phyloP scores from a whole-genome alignment of 164 flowering plant species.

The Aristolochia fimbriata region DNA sequence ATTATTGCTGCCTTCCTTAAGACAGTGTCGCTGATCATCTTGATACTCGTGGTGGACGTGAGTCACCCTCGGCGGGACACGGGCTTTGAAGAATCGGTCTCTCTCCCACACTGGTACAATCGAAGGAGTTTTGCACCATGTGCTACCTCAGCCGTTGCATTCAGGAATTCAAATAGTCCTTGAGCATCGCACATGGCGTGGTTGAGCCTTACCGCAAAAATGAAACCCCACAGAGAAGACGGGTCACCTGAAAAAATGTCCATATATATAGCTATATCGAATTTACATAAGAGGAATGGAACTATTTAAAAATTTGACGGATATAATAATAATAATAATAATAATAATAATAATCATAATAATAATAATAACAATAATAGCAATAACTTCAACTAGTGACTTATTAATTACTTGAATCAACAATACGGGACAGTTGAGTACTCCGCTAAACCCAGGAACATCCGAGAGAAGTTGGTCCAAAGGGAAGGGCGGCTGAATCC shows the following conservation, averaged over 20 bases:
- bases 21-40: too few relatives aligned
- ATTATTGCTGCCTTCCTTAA: too few relatives aligned
- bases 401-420: conserved; percentile 4
- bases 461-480: conserved; percentile 25
- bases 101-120: conserved; percentile 23
- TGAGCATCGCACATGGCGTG: conserved; percentile 27
- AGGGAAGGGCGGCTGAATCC: conserved; percentile 31
- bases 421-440: conserved; percentile 13
- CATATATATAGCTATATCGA: too few relatives aligned
- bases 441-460: conserved; percentile 26
- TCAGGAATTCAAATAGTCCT: conserved; percentile 23
- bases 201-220: conserved; percentile 22
- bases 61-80: conserved; percentile 14
- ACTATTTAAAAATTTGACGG: too few relatives aligned
- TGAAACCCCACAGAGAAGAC: conserved; percentile 35
- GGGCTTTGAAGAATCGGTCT: conserved; percentile 14
- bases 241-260: conserved; percentile 33
- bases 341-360: too few relatives aligned
- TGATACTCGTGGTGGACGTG: conserved; percentile 18
- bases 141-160: conserved; percentile 18
- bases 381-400: too few relatives aligned
- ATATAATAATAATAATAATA: neutral
- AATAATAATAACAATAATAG: too few relatives aligned
- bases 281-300: too few relatives aligned
- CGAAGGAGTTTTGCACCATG: conserved; percentile 20